Evolutionary conservation across 371 early-diverging fungal species (phyloP).

Genomic region (Rhizopus microsporus): DNA sequence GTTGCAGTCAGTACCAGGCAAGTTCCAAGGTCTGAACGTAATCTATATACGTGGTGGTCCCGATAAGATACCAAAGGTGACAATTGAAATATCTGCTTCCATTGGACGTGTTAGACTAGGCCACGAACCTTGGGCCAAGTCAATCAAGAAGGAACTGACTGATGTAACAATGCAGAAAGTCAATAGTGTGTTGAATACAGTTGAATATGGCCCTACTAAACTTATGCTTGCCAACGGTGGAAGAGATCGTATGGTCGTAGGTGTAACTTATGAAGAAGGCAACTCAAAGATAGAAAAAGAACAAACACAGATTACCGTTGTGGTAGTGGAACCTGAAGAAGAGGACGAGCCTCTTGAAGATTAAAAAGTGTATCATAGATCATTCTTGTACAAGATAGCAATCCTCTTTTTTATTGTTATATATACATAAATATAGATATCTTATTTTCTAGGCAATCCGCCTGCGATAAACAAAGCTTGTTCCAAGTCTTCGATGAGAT

Average conservation of each 20-base stretch:
- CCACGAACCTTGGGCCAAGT: slow-evolving; percentile 10
- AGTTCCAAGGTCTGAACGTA: slow-evolving; percentile 57
- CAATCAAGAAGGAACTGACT: slow-evolving; percentile 12
- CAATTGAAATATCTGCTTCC: slow-evolving; percentile 28
- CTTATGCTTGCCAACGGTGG: slow-evolving; percentile 46
- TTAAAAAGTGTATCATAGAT: neutral
- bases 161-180: slow-evolving; percentile 34
- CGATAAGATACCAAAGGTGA: slow-evolving; percentile 18
- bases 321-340: slow-evolving; percentile 41
- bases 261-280: slow-evolving; percentile 23
- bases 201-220: slow-evolving; percentile 37
- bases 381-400: slow-evolving; percentile 2
- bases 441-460: slow-evolving; percentile 33
- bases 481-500: slow-evolving; percentile 87
- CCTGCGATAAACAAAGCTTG: slow-evolving; percentile 77
- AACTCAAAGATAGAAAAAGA: slow-evolving; percentile 9
- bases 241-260: slow-evolving; percentile 32
- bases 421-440: slow-evolving; percentile 4
- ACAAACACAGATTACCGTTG: slow-evolving; percentile 25
- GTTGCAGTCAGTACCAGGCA: slow-evolving; percentile 46
- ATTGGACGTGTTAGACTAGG: slow-evolving; percentile 27
- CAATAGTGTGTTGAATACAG: slow-evolving; percentile 37
- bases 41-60: slow-evolving; percentile 58
- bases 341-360: slow-evolving; percentile 27
- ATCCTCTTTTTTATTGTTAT: slow-evolving; percentile 6